Base-by-base conservation (phyloP, 1,139 yeast genomes). In the Hanseniaspora sp. region DNA sequence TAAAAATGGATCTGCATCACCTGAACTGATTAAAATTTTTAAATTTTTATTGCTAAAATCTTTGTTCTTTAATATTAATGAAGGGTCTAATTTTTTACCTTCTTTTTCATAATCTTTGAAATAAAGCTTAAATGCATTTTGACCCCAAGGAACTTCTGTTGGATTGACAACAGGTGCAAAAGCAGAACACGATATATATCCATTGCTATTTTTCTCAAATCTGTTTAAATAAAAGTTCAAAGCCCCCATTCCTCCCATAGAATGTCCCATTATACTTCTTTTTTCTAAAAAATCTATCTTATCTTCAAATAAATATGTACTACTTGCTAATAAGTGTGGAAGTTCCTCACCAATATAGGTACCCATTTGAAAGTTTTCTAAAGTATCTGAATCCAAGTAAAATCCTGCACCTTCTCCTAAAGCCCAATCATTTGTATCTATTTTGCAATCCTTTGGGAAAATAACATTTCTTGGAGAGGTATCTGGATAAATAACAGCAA, bases 211-310 rank as follows among this genome's bases (percentile, higher is more conserved):
- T 63, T 74, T 74, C 3, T 82, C 84, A 1, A 92, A 87, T 66
- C 85, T 80, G 60, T 75, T 78, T 56, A 92, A 71, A 66, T 79
- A 90, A 15, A 95, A 82, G 55, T 83, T 72, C 58, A 92, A 71
- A 0, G 98, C 95, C 54, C 98, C 98, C 67, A 78, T 87, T 0
- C 98, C 98, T 51, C 98, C 98, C 97, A 92, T 92, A 1, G 98
- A 92, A 68, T 92, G 97, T 46, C 97, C 97, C 11, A 94, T 82
- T 59, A 92, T 80, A 31, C 92, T 78, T 55, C 82, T 75, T 51
- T 77, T 82, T 37, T 69, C 65, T 55, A 79, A 72, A 56, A 67
- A 67, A 54, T 66, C 70, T 18, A 67, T 34, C 23, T 56, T 58
- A 46, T 76, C 71, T 38, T 59, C 56, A 51, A 65, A 58, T 6